Base-by-base conservation (phyloP, 345 rosid genomes). In the Euclidium syriacum region DNA sequence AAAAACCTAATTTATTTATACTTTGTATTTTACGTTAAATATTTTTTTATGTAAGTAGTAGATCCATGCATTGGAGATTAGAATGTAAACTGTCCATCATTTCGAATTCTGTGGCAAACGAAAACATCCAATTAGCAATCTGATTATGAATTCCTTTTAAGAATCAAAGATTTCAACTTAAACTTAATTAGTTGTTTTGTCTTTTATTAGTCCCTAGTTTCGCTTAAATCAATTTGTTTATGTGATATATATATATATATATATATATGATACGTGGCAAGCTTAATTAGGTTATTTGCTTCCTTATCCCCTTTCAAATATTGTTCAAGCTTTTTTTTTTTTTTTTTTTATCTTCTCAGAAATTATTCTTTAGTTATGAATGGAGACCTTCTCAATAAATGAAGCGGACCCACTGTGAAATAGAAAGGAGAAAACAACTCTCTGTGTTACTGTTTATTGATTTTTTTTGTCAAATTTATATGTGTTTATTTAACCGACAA, bases 401-500 rank as follows among this genome's bases (percentile, higher is more conserved):
- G 54, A 42, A 52, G 48, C 30, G 10, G 62, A 5, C 54, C 48
- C 17, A 42, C 26, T 32, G 16, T 5, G 2, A 41, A 40, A 30
- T 29, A 24, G 18, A 68, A 36, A 6, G 17, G 40, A 51, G 53
- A 34, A 33, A 65, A 17, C 5, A 20, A 32, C 19, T 33, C 9
- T 10, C 5, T 12, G 10, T 1, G 7, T 52, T 2, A 30, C 11
- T 10, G n/a, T 36, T 40, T 40, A 20, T 16, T 42, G 33, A 25
- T 17, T 52, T 25, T 30, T 59, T 1, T 41, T 20, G 33, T 60
- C 40, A 51, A 23, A 24, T 34, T 27, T 35, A 35, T 34, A 6
- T 19, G 56, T 53, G 16, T 54, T 53, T 52, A 26, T 44, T 54
- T 54, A 62, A 48, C 52, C 42, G 44, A 54, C 51, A 62, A 54